A percentile compares a stretch with the other conserved stretches of the same genome.
Evolutionary conservation across 139 green algal species (phyloP).

Genomic region (Chlorella sp.): DNA sequence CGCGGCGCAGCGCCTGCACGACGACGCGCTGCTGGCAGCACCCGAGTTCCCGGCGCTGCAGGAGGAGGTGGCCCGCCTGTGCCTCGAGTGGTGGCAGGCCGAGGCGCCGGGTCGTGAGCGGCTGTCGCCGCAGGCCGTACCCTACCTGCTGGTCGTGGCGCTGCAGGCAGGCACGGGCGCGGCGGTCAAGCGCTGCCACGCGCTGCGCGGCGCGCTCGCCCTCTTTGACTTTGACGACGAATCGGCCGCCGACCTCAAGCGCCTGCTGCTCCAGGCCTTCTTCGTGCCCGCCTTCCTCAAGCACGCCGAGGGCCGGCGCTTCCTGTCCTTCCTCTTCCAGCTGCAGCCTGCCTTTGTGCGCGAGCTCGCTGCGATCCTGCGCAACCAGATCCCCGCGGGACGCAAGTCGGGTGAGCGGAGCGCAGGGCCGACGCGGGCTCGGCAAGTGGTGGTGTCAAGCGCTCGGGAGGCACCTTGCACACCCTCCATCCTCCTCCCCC

Average conservation of each 20-base stretch:
- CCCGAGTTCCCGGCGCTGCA: slow-evolving; percentile 53
- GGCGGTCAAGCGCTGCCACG: slow-evolving; percentile 72
- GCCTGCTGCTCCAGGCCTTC: slow-evolving; percentile 67
- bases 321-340: slow-evolving; percentile 70
- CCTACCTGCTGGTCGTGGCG: slow-evolving; percentile 65
- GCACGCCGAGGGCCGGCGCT: slow-evolving; percentile 66
- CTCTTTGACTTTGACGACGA: slow-evolving; percentile 82
- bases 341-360: slow-evolving; percentile 63
- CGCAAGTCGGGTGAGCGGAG: slow-evolving; percentile 49
- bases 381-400: slow-evolving; percentile 75
- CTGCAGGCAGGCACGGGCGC: slow-evolving; percentile 27
- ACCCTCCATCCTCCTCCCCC: no score
- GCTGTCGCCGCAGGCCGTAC: slow-evolving; percentile 69
- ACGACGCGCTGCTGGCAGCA: slow-evolving; percentile 49
- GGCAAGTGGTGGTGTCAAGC: no score
- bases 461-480: no score
- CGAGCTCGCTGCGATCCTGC: slow-evolving; percentile 73
- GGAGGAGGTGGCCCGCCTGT: slow-evolving; percentile 70
- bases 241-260: slow-evolving; percentile 63
- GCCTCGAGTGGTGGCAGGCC: slow-evolving; percentile 70
- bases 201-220: slow-evolving; percentile 58
- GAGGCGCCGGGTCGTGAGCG: slow-evolving; percentile 48
- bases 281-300: slow-evolving; percentile 72
- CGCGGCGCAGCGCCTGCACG: slow-evolving; percentile 51
- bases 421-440: no score